These are phyloP conservation scores for Blastocystis sp. DNA, from an alignment of 352 stramenopile species.

Conservation along the genomic window DNA sequence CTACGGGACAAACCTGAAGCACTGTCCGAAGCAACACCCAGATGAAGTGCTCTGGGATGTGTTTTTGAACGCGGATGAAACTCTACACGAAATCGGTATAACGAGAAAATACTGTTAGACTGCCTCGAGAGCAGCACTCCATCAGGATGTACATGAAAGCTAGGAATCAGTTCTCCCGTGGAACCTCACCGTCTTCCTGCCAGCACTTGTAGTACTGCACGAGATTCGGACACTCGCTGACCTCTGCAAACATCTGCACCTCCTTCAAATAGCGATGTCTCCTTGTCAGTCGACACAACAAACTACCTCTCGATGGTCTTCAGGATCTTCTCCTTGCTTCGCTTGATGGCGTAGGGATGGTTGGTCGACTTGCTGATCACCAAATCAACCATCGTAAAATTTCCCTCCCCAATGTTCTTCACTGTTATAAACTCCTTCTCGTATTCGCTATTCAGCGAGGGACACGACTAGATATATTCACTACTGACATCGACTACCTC, in stretches of 20 bases:
- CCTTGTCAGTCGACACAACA: not conserved
- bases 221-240: slow-evolving; percentile 1
- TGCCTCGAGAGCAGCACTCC: slow-evolving; percentile 19
- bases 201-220: slow-evolving; percentile 57
- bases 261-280: not conserved
- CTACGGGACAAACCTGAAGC: not conserved
- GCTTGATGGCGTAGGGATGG: slow-evolving; percentile 17
- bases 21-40: slow-evolving; percentile 11
- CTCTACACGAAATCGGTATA: not conserved
- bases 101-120: not conserved
- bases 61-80: not conserved
- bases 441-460: not conserved
- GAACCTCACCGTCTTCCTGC: slow-evolving; percentile 12
- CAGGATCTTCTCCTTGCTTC: not conserved
- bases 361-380: not conserved
- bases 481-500: not conserved
- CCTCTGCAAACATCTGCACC: slow-evolving; percentile 17
- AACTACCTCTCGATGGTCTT: slow-evolving; percentile 9
- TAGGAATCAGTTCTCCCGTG: not conserved
- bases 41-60: not conserved
- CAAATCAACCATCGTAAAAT: slow-evolving; percentile 52
- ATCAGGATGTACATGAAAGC: slow-evolving; percentile 40
- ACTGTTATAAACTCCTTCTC: slow-evolving; percentile 53
- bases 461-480: not conserved
- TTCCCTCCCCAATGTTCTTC: slow-evolving; percentile 32